These are phyloP conservation scores for Aspergillus pseudonomiae DNA, from an alignment of 2,329 filamentous ascomycete genomes.

Conservation along the genomic window DNA sequence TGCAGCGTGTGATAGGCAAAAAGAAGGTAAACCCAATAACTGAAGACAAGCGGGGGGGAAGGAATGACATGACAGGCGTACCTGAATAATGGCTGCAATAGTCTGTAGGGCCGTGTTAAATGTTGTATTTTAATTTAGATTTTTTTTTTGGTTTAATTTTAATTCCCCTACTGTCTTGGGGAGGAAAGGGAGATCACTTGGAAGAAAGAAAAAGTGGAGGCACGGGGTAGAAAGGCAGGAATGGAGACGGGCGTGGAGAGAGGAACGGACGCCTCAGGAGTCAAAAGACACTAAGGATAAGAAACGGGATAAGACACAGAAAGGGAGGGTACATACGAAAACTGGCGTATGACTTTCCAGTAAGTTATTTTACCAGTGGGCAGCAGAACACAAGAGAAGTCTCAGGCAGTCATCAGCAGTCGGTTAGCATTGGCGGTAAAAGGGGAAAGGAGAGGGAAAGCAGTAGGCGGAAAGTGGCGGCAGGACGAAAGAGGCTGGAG, in stretches of 20 bases:
- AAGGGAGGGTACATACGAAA: constrained; percentile 14
- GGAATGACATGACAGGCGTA: constrained; percentile 25
- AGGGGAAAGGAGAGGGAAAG: constrained; percentile 1
- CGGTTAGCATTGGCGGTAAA: constrained; percentile 14
- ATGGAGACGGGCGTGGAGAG: constrained; percentile 30
- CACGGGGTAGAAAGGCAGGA: constrained; percentile 26
- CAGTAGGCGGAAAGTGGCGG: constrained; percentile 16
- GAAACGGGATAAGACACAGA: constrained; percentile 11
- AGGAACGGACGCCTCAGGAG: constrained; percentile 19
- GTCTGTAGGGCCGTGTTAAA: constrained; percentile 19
- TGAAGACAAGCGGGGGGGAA: constrained; percentile 21
- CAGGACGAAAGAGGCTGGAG: constrained; percentile 5
- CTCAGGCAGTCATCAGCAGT: constrained; percentile 18
- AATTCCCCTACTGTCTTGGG: constrained; percentile 10
- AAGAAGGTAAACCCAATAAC: constrained; percentile 16
- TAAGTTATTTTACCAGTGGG: constrained; percentile 20
- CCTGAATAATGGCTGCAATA: constrained; percentile 26
- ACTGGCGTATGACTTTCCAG: constrained; percentile 10
- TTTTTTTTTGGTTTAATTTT: constrained; percentile 16
- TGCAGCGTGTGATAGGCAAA: constrained; percentile 23
- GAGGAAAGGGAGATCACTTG: constrained; percentile 20
- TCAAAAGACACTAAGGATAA: constrained; percentile 13
- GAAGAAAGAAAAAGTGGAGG: constrained; percentile 32
- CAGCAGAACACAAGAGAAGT: constrained; percentile 24
- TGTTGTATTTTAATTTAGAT: constrained; percentile 26